Evolutionary conservation across 768 basidiomycete species (phyloP).

Genomic region (Rhodotorula paludigena): DNA sequence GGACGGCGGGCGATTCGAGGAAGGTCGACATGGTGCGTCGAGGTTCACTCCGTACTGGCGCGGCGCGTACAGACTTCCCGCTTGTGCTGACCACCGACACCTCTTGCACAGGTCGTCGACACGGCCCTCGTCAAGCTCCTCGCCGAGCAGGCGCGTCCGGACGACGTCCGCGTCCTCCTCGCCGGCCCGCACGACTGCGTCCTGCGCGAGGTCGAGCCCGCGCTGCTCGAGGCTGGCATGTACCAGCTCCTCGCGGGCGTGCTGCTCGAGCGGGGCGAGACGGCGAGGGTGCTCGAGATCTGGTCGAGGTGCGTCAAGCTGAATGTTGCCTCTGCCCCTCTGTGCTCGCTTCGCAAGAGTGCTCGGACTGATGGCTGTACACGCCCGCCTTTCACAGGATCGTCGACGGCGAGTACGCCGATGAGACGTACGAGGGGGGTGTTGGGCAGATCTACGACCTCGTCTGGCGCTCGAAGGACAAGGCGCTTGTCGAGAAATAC

Average conservation of each 20-base stretch:
- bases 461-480: conserved; percentile 27
- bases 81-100: background rate
- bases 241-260: conserved; percentile 25
- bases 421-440: background rate
- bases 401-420: conserved; percentile 2
- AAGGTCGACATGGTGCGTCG: conserved; percentile 38
- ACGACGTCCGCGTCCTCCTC: conserved; percentile 32
- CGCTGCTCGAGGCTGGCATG: conserved; percentile 13
- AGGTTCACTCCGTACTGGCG: too few relatives aligned
- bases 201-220: conserved; percentile 7
- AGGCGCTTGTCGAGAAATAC: conserved; percentile 20
- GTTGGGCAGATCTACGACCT: conserved; percentile 27
- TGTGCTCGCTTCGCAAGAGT: too few relatives aligned
- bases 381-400: too few relatives aligned
- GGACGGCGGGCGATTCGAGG: conserved; percentile 22
- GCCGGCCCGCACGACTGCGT: conserved; percentile 32
- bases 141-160: conserved; percentile 12
- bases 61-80: background rate
- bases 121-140: conserved; percentile 31
- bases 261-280: conserved; percentile 9
- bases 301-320: conserved; percentile 27
- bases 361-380: too few relatives aligned
- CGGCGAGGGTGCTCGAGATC: conserved; percentile 16
- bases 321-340: background rate
- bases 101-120: conserved; percentile 28